phyloP scores from a whole-genome alignment of 1,139 yeast species.

The Kodamaea sp. region DNA sequence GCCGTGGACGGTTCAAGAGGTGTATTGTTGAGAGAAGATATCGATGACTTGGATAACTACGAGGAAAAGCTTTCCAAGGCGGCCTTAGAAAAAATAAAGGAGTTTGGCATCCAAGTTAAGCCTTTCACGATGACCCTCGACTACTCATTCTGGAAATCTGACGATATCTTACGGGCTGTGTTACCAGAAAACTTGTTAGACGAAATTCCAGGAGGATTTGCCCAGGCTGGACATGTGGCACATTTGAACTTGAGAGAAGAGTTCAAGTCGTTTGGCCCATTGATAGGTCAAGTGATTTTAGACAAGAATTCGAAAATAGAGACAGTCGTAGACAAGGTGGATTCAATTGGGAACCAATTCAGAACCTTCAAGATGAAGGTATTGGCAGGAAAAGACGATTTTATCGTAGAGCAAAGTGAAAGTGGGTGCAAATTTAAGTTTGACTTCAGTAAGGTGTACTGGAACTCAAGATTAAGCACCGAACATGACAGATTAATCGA shows the following conservation, averaged over 20 bases:
- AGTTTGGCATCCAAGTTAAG: conserved; percentile 46
- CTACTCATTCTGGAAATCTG: conserved; percentile 85
- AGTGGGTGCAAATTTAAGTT: conserved; percentile 83
- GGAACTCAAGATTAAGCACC: conserved; percentile 94
- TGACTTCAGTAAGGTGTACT: conserved; percentile 91
- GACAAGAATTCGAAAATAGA: conserved; percentile 80
- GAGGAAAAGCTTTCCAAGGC: conserved; percentile 37
- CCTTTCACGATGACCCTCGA: conserved; percentile 61
- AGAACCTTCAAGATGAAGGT: conserved; percentile 94
- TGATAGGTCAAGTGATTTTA: conserved; percentile 87
- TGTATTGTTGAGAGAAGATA: conserved; percentile 59
- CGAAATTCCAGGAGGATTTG: conserved; percentile 87
- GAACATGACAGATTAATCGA: conserved; percentile 84
- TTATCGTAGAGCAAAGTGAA: conserved; percentile 84
- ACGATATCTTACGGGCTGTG: conserved; percentile 75
- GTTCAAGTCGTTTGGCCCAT: conserved; percentile 74
- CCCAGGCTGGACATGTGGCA: conserved; percentile 95
- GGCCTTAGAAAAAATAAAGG: conserved; percentile 47
- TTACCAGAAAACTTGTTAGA: conserved; percentile 70
- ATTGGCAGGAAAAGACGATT: conserved; percentile 76
- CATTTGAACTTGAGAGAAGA: conserved; percentile 85
- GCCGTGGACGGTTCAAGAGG: conserved; percentile 55
- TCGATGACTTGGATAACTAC: conserved; percentile 42
- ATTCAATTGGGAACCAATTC: conserved; percentile 81
- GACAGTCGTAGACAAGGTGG: conserved; percentile 94